phyloP scores from a whole-genome alignment of 257 asterid genomes.

The Ophiorrhiza pumila region DNA sequence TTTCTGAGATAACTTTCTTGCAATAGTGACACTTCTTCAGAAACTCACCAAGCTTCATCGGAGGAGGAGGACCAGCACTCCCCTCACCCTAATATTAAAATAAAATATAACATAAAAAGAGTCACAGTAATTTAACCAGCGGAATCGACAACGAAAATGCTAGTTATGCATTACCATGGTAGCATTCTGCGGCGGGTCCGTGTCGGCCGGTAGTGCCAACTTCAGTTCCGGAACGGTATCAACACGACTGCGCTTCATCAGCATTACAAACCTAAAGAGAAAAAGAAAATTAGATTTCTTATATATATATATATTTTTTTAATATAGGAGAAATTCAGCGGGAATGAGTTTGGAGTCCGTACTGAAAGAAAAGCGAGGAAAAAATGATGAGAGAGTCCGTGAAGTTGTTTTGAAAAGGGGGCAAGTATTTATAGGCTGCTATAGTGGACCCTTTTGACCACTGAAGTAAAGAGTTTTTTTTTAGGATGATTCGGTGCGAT shows the following conservation, averaged over 20 bases:
- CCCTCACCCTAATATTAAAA: constrained; percentile 22
- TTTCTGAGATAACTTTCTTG: constrained; percentile 33
- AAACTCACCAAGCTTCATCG: constrained; percentile 30
- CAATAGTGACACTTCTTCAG: constrained; percentile 47
- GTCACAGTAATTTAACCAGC: neutral
- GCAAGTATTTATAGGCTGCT: constrained; percentile 6
- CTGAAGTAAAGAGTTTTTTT: neutral
- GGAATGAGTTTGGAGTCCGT: constrained; percentile 11
- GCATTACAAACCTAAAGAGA: neutral
- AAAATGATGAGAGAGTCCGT: neutral
- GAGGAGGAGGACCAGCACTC: constrained; percentile 8
- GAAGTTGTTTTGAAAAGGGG: neutral
- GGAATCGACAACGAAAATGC: neutral
- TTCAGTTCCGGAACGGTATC: neutral
- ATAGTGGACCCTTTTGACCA: constrained; percentile 9
- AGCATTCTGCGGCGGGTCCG: neutral
- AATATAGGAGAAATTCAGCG: too few relatives aligned
- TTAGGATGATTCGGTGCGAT: neutral
- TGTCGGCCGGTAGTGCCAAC: neutral
- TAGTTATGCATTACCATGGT: neutral
- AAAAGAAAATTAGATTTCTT: neutral
- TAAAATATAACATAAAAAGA: neutral
- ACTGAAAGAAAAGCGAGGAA: neutral
- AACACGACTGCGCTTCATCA: constrained; percentile 15
- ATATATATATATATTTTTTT: neutral